Conservation (phyloP, 148 eudicot genomes). For the Polygonum maritimum region DNA sequence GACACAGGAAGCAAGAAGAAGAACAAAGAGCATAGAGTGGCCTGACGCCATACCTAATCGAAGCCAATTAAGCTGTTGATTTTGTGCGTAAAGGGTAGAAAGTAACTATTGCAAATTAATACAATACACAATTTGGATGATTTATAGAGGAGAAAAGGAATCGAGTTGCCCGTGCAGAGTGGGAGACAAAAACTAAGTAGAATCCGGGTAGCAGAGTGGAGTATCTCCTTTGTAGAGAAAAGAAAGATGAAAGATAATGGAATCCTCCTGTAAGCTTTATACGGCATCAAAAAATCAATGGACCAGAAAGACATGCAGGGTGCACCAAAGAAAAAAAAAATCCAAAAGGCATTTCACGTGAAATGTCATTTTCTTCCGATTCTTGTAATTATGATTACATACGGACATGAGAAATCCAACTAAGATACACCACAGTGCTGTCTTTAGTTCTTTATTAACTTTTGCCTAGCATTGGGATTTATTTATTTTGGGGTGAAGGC, state of each 20-base stretch:
- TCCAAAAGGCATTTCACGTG: neutral
- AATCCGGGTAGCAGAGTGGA: conserved; percentile 26
- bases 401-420: neutral
- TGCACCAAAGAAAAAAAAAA: neutral
- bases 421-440: neutral
- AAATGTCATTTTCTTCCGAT: neutral
- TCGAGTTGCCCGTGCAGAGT: conserved; percentile 1
- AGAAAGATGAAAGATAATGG: conserved; percentile 18
- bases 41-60: conserved; percentile 2
- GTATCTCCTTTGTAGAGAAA: conserved; percentile 14
- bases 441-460: neutral
- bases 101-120: neutral
- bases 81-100: neutral
- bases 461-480: neutral
- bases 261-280: conserved; percentile 57
- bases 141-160: neutral
- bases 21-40: neutral
- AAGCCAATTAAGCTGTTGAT: neutral
- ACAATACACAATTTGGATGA: neutral
- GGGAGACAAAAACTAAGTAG: neutral
- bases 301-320: conserved; percentile 11
- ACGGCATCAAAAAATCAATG: conserved; percentile 16
- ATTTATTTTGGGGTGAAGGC: neutral
- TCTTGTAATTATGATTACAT: neutral
- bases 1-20: neutral